Evolutionary conservation across 108 stramenopile genomes (phyloP), one percentile per base, ranked within the genome.

Genomic region (Cyclotella cryptica): DNA sequence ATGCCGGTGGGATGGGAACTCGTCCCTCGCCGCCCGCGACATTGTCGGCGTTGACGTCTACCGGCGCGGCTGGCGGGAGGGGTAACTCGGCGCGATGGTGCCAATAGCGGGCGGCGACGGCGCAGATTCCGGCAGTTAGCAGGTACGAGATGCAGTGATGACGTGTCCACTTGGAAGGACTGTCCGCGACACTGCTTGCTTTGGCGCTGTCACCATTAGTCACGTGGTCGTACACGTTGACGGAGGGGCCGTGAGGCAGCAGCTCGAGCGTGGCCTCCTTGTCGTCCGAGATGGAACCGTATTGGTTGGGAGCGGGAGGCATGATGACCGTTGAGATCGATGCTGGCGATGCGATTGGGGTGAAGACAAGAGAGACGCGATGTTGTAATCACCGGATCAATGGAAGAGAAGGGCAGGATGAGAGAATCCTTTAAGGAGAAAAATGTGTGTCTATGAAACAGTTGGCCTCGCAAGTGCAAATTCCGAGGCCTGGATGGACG

Each of bases 1-100:
- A 58, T 40, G 82, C 59, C 14, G 75, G 71, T 12, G 82, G 70
- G 58, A 64, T 75, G 52, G 82, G 76, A 35, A 83, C 82, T 24
- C 81, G 30, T 28, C 49, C 28, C 13, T 44, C 64, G 17, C 29
- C 17, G 49, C 17, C 24, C 10, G 3, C 43, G 9, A 65, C 42
- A 40, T 19, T 21, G 10, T 45, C 45, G 45, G 26, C n/a, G 9
- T 41, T 30, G 9, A 19, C 24, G 11, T 24, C 44, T 46, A 66
- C 46, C 43, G 19, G 18, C 9, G 27, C 45, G 2, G 13, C 13
- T 17, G 21, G 17, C 44, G 44, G 17, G 22, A 24, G 18, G 1
- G n/a, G 35, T 0, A n/a, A 30, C 27, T 15, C 29, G 30, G 30
- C 60, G 13, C 60, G 60, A 22, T 35, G 14, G 19, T 68, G 67